phyloP scores from a whole-genome alignment of 306 rosid species.

The Erythrophleum fordii region DNA sequence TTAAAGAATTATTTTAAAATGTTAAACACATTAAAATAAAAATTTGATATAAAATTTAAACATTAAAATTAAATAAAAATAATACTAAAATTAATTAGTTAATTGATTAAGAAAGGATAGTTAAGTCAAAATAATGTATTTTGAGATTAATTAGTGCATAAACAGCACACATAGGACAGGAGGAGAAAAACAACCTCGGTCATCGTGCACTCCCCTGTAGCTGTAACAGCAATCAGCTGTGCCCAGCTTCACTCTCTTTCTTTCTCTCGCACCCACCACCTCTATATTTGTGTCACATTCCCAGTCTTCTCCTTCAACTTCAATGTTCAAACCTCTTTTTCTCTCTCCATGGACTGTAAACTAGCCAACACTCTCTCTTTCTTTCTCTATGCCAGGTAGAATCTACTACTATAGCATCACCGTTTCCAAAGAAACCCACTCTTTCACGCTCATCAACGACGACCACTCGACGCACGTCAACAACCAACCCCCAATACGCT shows the following conservation, averaged over 20 bases:
- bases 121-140: too few species aligned
- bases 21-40: too few species aligned
- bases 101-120: too few species aligned
- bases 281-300: slow-evolving; percentile 72
- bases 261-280: slow-evolving; percentile 34
- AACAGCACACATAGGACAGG: neutral
- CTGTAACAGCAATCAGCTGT: slow-evolving; percentile 21
- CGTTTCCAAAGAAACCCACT: slow-evolving; percentile 57
- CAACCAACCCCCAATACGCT: neutral
- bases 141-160: too few species aligned
- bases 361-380: neutral
- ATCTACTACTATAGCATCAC: slow-evolving; percentile 36
- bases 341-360: neutral
- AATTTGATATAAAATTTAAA: too few species aligned
- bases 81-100: too few species aligned
- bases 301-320: neutral
- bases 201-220: slow-evolving; percentile 52
- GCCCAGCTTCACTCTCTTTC: neutral
- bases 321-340: slow-evolving; percentile 4
- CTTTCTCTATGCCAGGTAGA: slow-evolving; percentile 5
- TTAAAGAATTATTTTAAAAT: too few species aligned
- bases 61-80: too few species aligned
- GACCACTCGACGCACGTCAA: too few species aligned
- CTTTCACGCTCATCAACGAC: neutral
- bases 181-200: slow-evolving; percentile 47